Evolutionary conservation across 768 basidiomycete genomes (phyloP).

Genomic region (Serendipita sp.): DNA sequence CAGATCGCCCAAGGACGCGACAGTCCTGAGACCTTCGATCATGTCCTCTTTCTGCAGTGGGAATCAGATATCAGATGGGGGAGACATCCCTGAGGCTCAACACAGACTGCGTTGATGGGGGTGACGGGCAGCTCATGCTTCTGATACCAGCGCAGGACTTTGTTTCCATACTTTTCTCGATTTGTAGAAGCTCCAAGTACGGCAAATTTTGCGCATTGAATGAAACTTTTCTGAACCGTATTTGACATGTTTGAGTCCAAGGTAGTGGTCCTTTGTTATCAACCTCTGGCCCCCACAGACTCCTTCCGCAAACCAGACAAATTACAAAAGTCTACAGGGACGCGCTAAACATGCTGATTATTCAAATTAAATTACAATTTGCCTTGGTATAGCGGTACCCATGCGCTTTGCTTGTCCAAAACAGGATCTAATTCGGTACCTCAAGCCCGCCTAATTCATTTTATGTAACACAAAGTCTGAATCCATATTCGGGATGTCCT

Average conservation of each 20-base stretch:
- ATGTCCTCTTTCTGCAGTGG: slow-evolving; percentile 43
- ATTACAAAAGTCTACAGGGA: no score
- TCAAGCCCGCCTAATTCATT: no score
- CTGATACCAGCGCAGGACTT: slow-evolving; percentile 66
- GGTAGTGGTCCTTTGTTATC: background rate
- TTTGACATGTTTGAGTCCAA: background rate
- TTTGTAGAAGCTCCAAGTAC: slow-evolving; percentile 76
- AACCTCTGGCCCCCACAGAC: no score
- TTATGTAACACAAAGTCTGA: no score
- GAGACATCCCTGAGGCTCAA: background rate
- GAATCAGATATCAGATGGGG: slow-evolving; percentile 6
- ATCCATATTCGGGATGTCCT: no score
- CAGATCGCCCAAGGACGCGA: slow-evolving; percentile 40
- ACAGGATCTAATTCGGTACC: no score
- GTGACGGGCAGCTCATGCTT: slow-evolving; percentile 39
- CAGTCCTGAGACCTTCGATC: slow-evolving; percentile 46
- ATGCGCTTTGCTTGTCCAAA: no score
- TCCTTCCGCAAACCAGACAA: no score
- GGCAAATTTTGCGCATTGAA: slow-evolving; percentile 47
- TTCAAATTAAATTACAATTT: no score
- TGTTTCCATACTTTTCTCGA: slow-evolving; percentile 61
- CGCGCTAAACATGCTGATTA: no score
- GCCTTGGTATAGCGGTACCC: no score
- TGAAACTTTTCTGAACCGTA: slow-evolving; percentile 32
- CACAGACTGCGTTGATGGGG: slow-evolving; percentile 56